phyloP scores from a whole-genome alignment of 2,329 filamentous ascomycete species.

The Colletotrichum destructivum region DNA sequence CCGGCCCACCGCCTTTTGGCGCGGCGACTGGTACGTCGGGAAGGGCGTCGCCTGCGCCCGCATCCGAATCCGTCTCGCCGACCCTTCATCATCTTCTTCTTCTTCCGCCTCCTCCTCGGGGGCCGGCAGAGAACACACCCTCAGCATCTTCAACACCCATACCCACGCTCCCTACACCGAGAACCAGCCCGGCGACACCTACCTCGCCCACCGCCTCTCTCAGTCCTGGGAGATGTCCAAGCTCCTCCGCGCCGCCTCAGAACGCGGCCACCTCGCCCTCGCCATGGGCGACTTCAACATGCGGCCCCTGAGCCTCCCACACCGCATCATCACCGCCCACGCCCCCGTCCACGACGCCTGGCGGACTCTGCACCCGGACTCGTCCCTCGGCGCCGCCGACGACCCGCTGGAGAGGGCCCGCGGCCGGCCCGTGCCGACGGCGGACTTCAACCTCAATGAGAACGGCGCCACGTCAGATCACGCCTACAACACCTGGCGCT shows the following conservation, averaged over 20 bases:
- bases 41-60: constrained; percentile 91
- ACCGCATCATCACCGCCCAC: constrained; percentile 85
- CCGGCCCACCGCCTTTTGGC: constrained; percentile 91
- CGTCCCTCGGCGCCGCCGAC: constrained; percentile 81
- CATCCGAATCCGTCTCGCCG: constrained; percentile 60
- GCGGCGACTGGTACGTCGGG: constrained; percentile 96
- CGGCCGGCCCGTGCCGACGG: constrained; percentile 78
- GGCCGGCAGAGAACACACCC: constrained; percentile 69
- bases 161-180: constrained; percentile 88
- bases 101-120: background rate
- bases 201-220: constrained; percentile 89
- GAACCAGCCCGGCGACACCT: constrained; percentile 82
- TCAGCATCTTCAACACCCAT: constrained; percentile 91
- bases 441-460: constrained; percentile 81
- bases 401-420: constrained; percentile 78
- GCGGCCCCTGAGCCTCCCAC: constrained; percentile 87
- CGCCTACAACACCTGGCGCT: constrained; percentile 93
- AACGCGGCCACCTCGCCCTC: constrained; percentile 86
- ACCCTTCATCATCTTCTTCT: background rate
- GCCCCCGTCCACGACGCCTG: constrained; percentile 87
- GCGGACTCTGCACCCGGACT: constrained; percentile 87
- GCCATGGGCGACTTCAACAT: constrained; percentile 97
- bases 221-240: constrained; percentile 97
- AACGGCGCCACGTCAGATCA: constrained; percentile 93
- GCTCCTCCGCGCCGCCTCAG: constrained; percentile 84